Conservation (phyloP, 352 stramenopile genomes). For the Chrysophaeum taylorii region DNA sequence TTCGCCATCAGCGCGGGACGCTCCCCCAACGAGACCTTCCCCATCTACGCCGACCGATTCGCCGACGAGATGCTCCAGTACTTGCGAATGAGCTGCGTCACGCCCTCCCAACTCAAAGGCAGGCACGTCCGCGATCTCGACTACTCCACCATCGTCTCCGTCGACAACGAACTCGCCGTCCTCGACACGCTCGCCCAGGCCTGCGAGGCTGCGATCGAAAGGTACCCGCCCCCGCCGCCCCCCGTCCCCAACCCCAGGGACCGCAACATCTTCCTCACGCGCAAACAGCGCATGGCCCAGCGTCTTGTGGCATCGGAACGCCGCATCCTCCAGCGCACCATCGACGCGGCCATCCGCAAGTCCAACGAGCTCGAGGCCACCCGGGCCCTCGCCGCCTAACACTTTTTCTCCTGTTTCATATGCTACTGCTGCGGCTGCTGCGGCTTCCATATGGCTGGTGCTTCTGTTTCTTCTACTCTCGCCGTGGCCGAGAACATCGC, state of each 20-base stretch:
- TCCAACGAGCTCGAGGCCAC: not conserved
- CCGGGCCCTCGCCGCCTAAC: not conserved
- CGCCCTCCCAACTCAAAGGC: constrained; percentile 48
- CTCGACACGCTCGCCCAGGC: constrained; percentile 52
- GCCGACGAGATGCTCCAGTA: constrained; percentile 67
- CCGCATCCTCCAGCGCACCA: constrained; percentile 50
- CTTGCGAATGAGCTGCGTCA: constrained; percentile 62
- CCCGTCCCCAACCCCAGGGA: constrained; percentile 60
- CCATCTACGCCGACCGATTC: constrained; percentile 64
- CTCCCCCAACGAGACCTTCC: constrained; percentile 53
- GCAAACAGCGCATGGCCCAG: constrained; percentile 65
- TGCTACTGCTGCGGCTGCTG: too few relatives aligned
- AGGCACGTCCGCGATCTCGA: constrained; percentile 24
- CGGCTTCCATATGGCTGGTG: too few relatives aligned
- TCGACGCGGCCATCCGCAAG: constrained; percentile 42
- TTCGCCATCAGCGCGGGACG: constrained; percentile 52
- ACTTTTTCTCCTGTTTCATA: too few relatives aligned
- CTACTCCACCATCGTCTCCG: constrained; percentile 3
- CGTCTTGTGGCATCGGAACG: constrained; percentile 55
- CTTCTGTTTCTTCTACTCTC: too few relatives aligned
- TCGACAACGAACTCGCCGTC: constrained; percentile 31
- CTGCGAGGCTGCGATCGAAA: constrained; percentile 44
- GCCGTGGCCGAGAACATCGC: too few relatives aligned
- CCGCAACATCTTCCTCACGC: constrained; percentile 59
- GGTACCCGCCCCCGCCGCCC: constrained; percentile 52